These are phyloP conservation scores for Brettanomyces nanus DNA, from an alignment of 805 yeast species.

Conservation along the genomic window DNA sequence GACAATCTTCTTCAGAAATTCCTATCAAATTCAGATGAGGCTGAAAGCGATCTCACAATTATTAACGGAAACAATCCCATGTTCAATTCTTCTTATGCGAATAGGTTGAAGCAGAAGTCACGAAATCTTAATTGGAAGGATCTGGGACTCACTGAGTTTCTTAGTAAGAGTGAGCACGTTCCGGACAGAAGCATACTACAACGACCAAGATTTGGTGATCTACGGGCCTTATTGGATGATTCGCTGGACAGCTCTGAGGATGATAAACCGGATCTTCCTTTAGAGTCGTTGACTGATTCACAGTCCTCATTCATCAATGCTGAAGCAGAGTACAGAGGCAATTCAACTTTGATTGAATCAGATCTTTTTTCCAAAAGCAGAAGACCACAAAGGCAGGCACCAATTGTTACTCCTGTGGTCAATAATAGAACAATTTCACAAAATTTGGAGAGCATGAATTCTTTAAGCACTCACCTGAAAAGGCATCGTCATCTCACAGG, in stretches of 20 bases:
- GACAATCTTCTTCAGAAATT: slow-evolving; percentile 22
- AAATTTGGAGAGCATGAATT: slow-evolving; percentile 7
- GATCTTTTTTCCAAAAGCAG: no score
- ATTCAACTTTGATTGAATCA: no score
- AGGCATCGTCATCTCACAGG: slow-evolving; percentile 1
- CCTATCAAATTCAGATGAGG: slow-evolving; percentile 19
- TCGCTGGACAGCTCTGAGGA: background rate
- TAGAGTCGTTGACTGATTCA: background rate
- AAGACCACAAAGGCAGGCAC: slow-evolving; percentile 3
- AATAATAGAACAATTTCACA: slow-evolving; percentile 12
- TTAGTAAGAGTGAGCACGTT: slow-evolving; percentile 9
- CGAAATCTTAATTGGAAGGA: slow-evolving; percentile 26
- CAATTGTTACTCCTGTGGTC: slow-evolving; percentile 15
- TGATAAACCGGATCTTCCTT: background rate
- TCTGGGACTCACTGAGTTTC: slow-evolving; percentile 18
- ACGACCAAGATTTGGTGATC: slow-evolving; percentile 13
- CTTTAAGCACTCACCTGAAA: slow-evolving; percentile 7
- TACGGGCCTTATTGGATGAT: background rate
- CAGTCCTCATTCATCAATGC: background rate
- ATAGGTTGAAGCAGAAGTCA: slow-evolving; percentile 18
- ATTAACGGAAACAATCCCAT: slow-evolving; percentile 19
- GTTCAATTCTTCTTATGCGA: slow-evolving; percentile 22
- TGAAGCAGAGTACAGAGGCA: no score
- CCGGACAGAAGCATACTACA: slow-evolving; percentile 20
- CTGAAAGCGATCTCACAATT: slow-evolving; percentile 19